Evolutionary conservation across 176 grass and related monocot species (phyloP).

Genomic region (Rhynchospora tenuis): DNA sequence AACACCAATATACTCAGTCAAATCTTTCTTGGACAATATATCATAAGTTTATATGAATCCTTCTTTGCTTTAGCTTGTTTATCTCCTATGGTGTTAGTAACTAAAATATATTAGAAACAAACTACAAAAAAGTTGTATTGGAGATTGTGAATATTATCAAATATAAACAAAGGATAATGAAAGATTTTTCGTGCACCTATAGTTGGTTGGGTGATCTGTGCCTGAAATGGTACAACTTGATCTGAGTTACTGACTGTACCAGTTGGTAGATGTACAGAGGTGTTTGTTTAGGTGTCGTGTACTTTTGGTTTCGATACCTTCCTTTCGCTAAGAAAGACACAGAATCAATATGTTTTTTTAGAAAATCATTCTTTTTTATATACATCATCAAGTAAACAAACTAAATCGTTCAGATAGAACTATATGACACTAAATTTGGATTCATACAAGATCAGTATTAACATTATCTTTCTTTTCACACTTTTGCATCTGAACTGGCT

Average conservation of each 20-base stretch:
- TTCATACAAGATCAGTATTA: neutral
- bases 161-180: neutral
- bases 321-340: constrained; percentile 90
- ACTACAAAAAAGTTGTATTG: neutral
- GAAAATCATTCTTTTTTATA: constrained; percentile 71
- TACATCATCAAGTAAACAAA: neutral
- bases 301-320: constrained; percentile 66
- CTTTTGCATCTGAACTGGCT: neutral
- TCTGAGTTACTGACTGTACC: constrained; percentile 29
- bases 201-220: constrained; percentile 39
- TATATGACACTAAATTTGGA: neutral
- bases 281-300: constrained; percentile 43
- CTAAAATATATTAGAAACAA: neutral
- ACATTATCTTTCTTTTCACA: neutral
- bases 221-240: constrained; percentile 29
- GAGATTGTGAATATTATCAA: neutral
- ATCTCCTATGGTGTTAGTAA: neutral
- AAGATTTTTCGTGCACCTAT: constrained; percentile 42
- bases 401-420: neutral
- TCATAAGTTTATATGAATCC: too few relatives aligned
- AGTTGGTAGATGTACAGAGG: constrained; percentile 20
- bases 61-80: constrained; percentile 10
- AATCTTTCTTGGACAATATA: too few relatives aligned
- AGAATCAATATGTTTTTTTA: constrained; percentile 75
- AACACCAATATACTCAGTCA: too few relatives aligned